A percentile compares a stretch with the other conserved stretches of the same genome.
Evolutionary conservation across 2,329 filamentous ascomycete species (phyloP).

Genomic region (Pseudocercospora ulei): DNA sequence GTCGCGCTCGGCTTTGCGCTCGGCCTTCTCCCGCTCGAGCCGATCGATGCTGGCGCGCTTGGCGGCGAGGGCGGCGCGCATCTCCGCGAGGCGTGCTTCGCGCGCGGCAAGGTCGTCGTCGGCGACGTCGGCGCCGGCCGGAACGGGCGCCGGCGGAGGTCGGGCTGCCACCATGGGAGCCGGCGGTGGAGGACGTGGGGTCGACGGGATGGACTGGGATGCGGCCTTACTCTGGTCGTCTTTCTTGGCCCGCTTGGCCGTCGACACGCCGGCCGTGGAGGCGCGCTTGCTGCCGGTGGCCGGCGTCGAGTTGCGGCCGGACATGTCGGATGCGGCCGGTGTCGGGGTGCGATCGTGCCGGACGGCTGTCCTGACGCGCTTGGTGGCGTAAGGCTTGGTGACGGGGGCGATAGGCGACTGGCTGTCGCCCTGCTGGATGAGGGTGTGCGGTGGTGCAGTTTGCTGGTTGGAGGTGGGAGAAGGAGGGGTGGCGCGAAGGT

Average conservation of each 20-base stretch:
- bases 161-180: too few species aligned
- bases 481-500: slow-evolving; percentile 3
- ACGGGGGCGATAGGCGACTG: not conserved
- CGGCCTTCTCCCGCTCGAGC: too few species aligned
- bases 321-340: not conserved
- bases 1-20: too few species aligned
- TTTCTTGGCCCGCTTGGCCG: slow-evolving; percentile 1
- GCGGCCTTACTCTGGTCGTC: not conserved
- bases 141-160: too few species aligned
- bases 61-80: too few species aligned
- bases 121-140: too few species aligned
- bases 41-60: too few species aligned
- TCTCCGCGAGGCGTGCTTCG: too few species aligned
- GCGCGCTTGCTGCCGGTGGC: not conserved
- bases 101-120: too few species aligned
- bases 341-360: not conserved
- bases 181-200: too few species aligned
- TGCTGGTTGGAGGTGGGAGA: not conserved
- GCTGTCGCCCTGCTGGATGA: not conserved
- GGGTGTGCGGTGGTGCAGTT: not conserved
- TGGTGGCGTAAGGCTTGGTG: not conserved
- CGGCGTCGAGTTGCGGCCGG: not conserved
- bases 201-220: too few species aligned
- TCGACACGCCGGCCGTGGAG: not conserved
- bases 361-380: not conserved